Base-by-base conservation (phyloP, 768 basidiomycete species). In the Macrocybe gigantea region DNA sequence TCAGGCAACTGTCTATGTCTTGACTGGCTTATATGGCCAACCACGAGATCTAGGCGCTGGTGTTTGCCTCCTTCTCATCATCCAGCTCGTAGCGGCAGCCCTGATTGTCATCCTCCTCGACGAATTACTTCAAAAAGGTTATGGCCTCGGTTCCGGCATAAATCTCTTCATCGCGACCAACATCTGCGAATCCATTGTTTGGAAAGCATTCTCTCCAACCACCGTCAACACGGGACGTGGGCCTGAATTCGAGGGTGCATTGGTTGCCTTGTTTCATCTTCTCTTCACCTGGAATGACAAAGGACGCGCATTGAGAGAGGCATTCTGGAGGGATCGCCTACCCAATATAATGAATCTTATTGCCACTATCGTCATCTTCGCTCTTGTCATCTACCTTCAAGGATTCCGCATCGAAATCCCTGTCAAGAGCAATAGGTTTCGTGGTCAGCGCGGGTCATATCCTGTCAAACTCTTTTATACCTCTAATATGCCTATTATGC, bases 401-500 rank as follows among this genome's bases (percentile, higher is more conserved):
- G 96, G 96, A 22, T 99, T 98, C 88, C 78, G 95, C 51, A 89
- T 98, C 53, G 95, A 98, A 65, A 97, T 98, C 63, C 95, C 94
- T 6, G 91, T 98, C 64, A 98, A 98, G 80, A 88, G 84, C 72
- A 93, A 90, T 75, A 80, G 83, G 55, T 92, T 93, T 84, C 80
- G 93, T 49, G 96, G 96, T n/a, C 93, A 97, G 66, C 79, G 94
- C 31, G 94, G 91, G 37, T 80, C 82, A 10, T 98, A 97, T 74
- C 96, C 96, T 44, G 80, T 99, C 73, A 98, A 98, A 72, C 82
- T 98, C 34, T 98, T 99, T 74, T 99, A 98, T 71, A 98, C 96
- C 11, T 87, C 83, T 38, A 99, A 98, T 74, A 99, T 97, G 95
- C 95, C 95, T 49, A 98, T 99, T 75, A 99, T 99, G 95, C 80